Evolutionary conservation across 176 grass and related monocot species (phyloP), one percentile per base, ranked within the genome.

Genomic region (Dactylis glomerata): DNA sequence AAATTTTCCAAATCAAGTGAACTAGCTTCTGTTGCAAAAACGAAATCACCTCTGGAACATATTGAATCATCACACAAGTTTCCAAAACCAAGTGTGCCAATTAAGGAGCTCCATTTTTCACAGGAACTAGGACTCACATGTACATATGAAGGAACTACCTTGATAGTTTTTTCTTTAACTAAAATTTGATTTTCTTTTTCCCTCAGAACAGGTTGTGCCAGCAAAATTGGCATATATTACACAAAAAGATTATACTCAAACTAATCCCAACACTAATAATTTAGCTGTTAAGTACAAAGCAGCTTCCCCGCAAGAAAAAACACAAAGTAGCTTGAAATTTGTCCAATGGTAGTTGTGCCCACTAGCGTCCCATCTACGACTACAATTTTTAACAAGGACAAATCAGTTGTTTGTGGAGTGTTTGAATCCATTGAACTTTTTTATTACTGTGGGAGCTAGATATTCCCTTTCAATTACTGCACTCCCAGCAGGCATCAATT

Each of bases 1-100:
- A 51, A 19, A 81, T 71, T 86, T 41, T 42, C 38, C 77, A 81
- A 69, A 85, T 85, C 38, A 67, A 59, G 42, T 76, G 78, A 56
- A 82, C 20, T 63, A 71, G 37, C 68, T 81, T 69, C 40, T 77
- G 54, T 82, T 24, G 12, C 5, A 47, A 47, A 49, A 85, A 69
- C 45, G 77, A 41, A 51, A 51, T 17, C 2, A 32, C 5, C 24
- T 62, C 40, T 31, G 1, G 22, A 69, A 57, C 32, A 66, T 56
- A 76, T n/a, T 68, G 32, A 77, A 83, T 46, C 31, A 55, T 55
- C 51, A n/a, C 17, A 55, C 6, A 55, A n/a, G 20, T 52, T 55
- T 55, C 51, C 51, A 49, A 55, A 19, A 55, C 20, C 51, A 55
- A 55, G 51, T 55, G 20, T 55, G n/a, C 20, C 20, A 55, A 55